These are phyloP conservation scores for Tylopilus balloui DNA, from an alignment of 768 basidiomycete species.

Conservation along the genomic window DNA sequence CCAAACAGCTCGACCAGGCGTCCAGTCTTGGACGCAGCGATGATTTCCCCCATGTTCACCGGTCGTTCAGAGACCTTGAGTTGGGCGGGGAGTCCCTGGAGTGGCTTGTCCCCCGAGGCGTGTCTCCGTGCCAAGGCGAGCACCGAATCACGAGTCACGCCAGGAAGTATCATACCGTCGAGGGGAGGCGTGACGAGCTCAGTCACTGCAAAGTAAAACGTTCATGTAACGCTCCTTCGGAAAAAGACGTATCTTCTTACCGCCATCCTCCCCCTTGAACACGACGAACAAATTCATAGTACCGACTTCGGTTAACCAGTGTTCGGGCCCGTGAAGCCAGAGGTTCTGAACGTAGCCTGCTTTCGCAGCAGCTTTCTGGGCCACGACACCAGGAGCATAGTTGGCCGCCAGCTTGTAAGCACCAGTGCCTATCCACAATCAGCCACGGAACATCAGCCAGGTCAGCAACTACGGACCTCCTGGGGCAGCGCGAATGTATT, in stretches of 20 bases:
- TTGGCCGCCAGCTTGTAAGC: slow-evolving; percentile 85
- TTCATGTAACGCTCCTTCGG: not conserved
- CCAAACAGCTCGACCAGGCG: slow-evolving; percentile 49
- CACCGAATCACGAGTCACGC: slow-evolving; percentile 58
- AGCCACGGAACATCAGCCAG: not conserved
- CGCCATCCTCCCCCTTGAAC: slow-evolving; percentile 64
- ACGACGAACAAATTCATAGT: slow-evolving; percentile 92
- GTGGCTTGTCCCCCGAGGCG: slow-evolving; percentile 38
- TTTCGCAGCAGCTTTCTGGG: slow-evolving; percentile 72
- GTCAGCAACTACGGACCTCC: slow-evolving; percentile 48
- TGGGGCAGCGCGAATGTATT: slow-evolving; percentile 79
- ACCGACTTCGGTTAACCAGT: slow-evolving; percentile 63
- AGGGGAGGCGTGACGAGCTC: slow-evolving; percentile 66
- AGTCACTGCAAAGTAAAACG: slow-evolving; percentile 29
- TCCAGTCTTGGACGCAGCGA: slow-evolving; percentile 41
- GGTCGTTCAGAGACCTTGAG: slow-evolving; percentile 62
- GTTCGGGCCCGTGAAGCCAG: slow-evolving; percentile 74
- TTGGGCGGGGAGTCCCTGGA: slow-evolving; percentile 51
- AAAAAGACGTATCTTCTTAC: slow-evolving; percentile 32
- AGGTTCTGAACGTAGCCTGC: slow-evolving; percentile 85
- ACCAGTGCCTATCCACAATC: slow-evolving; percentile 58
- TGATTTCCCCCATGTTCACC: slow-evolving; percentile 74
- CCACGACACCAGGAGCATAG: slow-evolving; percentile 84
- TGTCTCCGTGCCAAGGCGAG: slow-evolving; percentile 53
- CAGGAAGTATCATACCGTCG: slow-evolving; percentile 64